Base-by-base conservation (phyloP, 805 yeast species). In the Candida pseudoglaebosa region DNA sequence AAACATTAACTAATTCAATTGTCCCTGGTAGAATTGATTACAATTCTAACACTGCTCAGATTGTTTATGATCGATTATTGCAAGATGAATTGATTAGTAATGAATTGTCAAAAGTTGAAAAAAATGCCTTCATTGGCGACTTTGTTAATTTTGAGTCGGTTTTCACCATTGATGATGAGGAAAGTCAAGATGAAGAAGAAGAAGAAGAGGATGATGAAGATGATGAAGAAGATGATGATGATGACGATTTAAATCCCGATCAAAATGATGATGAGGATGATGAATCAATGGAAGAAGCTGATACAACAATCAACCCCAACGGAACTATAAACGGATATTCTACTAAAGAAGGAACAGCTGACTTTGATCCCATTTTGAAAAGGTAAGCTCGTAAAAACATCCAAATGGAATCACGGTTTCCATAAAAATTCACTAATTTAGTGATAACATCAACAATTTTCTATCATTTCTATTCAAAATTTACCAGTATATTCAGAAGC, bases 61-160 rank as follows among this genome's bases (percentile, higher is more conserved):
- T 52, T 20, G 54, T 61, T 19, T 62, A 48, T 44, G 59, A 57
- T 28, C 52, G 52, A 39, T 37, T 62, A 21, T 22, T 48, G 24
- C 28, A 13, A 13, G 36, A 33, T 5, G 36, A 33, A 13, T n/a
- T 33, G 20, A 5, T 30, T 4, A 19, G 19, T 6, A 30, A 16
- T n/a, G 36, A 33, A 19, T 36, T 21, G 4, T 10, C 17, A 17
- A 33, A 33, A 7, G 44, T 57, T 38, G 44, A 41, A 15, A 53
- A 52, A 21, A 58, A 52, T 12, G 62, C 55, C 17, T 62, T 62
- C 34, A 41, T 53, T 6, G 51, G 50, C 18, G 67, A 62, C 24
- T 62, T 60, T 43, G 50, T 54, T 15, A 52, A 58, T 40, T 57
- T 56, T 34, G 53, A 50, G 26, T 43, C 45, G 16, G 45, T 44